Base-by-base conservation (phyloP, 768 basidiomycete species). In the Trametes cingulata region DNA sequence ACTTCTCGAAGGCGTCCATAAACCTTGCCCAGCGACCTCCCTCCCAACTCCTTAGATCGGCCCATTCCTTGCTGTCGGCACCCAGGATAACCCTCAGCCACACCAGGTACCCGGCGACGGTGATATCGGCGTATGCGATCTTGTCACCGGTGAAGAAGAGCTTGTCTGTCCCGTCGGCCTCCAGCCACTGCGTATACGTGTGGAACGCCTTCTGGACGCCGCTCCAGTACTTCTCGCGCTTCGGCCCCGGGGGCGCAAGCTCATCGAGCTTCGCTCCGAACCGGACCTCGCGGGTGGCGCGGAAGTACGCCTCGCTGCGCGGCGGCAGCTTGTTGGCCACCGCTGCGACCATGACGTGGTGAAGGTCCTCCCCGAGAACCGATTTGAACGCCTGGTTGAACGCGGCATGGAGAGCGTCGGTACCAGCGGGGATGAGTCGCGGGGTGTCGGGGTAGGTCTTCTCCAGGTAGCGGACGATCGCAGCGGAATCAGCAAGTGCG, bases 391-490 rank as follows among this genome's bases (percentile, higher is more conserved):
- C 55, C 6, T 41, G 6, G 35, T 62, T 53, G 65, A 82, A 81
- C 1, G 77, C 77, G 2, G 66, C 68, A 49, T 83, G 74, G 14
- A 84, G 68, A 0, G 76, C 76, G 25, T 70, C 68, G 0, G 73
- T 76, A n/a, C 74, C 78, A 1, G 47, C 25, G 0, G 77, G 78
- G 59, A 82, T 65, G n/a, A 84, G 65, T 4, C 54, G 62, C 2
- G 76, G 77, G 0, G 75, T 72, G 45, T 74, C 67, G 0, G 84
- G 80, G 63, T 84, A 85, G 0, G 75, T 74, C 6, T 72, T 70
- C 54, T 85, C 84, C 50, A 85, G 74, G 68, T 85, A 84, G 15
- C 73, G 64, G 5, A 78, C 82, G 58, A 86, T 85, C 17, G 61
- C 66, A 48, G 72, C 64, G 0, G 83, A 83, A 24, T 85, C 81